Evolutionary conservation across 1,284 basidiomycete species (phyloP).

Genomic region (Phellinidium pouzarii): DNA sequence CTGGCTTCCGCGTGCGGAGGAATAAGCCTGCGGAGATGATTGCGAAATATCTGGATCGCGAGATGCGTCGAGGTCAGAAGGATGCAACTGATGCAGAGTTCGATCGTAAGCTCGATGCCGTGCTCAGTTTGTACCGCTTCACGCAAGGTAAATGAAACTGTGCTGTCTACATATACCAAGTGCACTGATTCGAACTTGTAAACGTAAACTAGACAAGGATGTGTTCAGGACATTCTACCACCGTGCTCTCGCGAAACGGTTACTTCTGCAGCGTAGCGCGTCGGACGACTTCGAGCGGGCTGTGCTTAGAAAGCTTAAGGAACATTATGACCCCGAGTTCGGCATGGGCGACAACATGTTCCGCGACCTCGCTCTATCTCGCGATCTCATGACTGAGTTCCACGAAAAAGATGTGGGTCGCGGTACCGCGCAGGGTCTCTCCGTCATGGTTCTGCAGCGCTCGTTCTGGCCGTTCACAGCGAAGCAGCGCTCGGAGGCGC

Average conservation of each 20-base stretch:
- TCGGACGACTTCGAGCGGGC: constrained; percentile 87
- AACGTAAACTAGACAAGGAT: constrained; percentile 62
- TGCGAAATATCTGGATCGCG: constrained; percentile 83
- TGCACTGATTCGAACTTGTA: neutral
- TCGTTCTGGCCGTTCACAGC: constrained; percentile 71
- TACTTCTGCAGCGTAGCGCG: constrained; percentile 83
- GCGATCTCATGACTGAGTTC: constrained; percentile 60
- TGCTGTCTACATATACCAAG: neutral
- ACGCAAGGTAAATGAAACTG: constrained; percentile 45
- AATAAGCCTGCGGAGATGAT: constrained; percentile 94
- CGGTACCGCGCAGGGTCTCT: constrained; percentile 35
- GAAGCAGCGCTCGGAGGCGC: constrained; percentile 38
- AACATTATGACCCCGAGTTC: constrained; percentile 84
- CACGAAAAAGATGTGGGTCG: constrained; percentile 27
- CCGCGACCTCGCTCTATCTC: constrained; percentile 72
- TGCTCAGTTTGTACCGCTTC: constrained; percentile 79
- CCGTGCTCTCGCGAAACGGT: constrained; percentile 80
- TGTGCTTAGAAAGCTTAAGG: constrained; percentile 85
- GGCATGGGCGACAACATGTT: constrained; percentile 89
- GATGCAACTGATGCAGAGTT: constrained; percentile 66
- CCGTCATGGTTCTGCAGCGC: constrained; percentile 66
- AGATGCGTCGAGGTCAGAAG: constrained; percentile 83
- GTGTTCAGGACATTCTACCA: constrained; percentile 96
- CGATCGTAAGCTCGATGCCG: constrained; percentile 65
- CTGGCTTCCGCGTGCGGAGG: constrained; percentile 74